Base-by-base conservation (phyloP, 1,284 basidiomycete genomes). In the Phlebopus sp. region DNA sequence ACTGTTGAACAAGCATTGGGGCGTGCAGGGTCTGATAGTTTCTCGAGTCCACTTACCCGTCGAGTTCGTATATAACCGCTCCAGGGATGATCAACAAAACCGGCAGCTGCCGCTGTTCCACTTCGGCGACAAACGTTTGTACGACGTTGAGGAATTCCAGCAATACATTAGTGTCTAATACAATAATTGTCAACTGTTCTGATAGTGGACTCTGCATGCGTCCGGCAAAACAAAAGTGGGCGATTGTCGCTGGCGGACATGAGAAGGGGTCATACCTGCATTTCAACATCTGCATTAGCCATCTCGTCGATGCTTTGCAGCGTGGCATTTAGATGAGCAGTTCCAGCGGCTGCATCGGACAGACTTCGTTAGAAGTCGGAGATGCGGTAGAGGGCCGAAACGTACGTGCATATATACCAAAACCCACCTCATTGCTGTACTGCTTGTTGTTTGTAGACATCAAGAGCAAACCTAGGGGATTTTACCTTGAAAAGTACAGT, bases 161-260 rank as follows among this genome's bases (percentile, higher is more conserved):
- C 14, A 90, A 68, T 50, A 89, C 76, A 57, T 90, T 90, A 21
- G 86, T 90, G 59, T 90, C 86, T 30, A 87, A 59, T 15, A 90
- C 76, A 37, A 90, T 58, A 55, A 76, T 78, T 13, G 70, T 65
- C 46, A 63, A 57, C 49, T 60, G 63, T 53, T 75, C 72, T 6
- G 67, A 63, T 18, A 70, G 51, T 25, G 73, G 69, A 5, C 66
- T 68, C 75, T 79, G 44, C 21, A 14, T 2, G 23, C 19, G 21
- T 31, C 30, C 37, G 15, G 4, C 14, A 11, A 8, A 35, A 25
- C 9, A 6, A 8, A 13, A 25, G 38, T 32, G 17, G 8, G 15
- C 19, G 29, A 15, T 31, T n/a, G 30, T 21, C 23, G 29, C 18
- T 43, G 27, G 4, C 8, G 27, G 2, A 29, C 27, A 29, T 8